A percentile compares a stretch with the other conserved stretches of the same genome.
Conservation (phyloP, 2,329 filamentous ascomycete species). For the Triangularia setosa region DNA sequence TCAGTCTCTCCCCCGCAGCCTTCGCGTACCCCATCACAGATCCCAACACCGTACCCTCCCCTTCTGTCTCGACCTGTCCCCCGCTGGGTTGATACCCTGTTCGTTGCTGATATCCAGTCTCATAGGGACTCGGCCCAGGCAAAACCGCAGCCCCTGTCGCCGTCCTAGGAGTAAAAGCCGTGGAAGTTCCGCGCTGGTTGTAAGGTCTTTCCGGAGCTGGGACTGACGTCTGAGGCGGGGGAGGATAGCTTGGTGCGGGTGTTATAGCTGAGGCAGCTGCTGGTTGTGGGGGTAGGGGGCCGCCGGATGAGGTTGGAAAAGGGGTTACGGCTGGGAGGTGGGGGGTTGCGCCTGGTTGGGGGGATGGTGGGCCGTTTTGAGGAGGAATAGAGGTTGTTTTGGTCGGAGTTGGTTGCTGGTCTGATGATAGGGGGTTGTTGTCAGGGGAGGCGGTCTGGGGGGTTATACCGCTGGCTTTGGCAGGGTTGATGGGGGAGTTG, state of each 20-base stretch:
- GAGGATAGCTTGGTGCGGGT: conserved; percentile 34
- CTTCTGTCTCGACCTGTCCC: conserved; percentile 33
- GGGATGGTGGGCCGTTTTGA: conserved; percentile 44
- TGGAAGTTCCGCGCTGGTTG: conserved; percentile 44
- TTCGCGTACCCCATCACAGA: conserved; percentile 55
- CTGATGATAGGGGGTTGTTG: conserved; percentile 11
- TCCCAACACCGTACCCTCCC: conserved; percentile 47
- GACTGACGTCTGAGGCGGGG: conserved; percentile 49
- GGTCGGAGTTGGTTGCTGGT: conserved; percentile 24
- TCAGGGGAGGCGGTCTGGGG: conserved; percentile 39
- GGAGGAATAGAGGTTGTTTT: conserved; percentile 18
- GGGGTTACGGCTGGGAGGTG: conserved; percentile 33
- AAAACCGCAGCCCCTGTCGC: neutral
- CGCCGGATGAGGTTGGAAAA: conserved; percentile 35
- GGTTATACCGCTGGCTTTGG: conserved; percentile 49
- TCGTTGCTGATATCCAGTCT: neutral
- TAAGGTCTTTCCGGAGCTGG: conserved; percentile 43
- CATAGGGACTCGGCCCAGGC: neutral
- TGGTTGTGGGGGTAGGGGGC: neutral
- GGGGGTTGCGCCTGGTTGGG: conserved; percentile 56
- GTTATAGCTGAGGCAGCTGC: conserved; percentile 17
- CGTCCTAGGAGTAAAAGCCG: conserved; percentile 9
- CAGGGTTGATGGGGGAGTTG: conserved; percentile 54
- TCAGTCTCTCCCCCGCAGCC: conserved; percentile 54
- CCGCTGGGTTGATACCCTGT: neutral